Evolutionary conservation across 2,329 filamentous ascomycete species (phyloP), one percentile per base, ranked within the genome.

Genomic region (Colletotrichum incanum): DNA sequence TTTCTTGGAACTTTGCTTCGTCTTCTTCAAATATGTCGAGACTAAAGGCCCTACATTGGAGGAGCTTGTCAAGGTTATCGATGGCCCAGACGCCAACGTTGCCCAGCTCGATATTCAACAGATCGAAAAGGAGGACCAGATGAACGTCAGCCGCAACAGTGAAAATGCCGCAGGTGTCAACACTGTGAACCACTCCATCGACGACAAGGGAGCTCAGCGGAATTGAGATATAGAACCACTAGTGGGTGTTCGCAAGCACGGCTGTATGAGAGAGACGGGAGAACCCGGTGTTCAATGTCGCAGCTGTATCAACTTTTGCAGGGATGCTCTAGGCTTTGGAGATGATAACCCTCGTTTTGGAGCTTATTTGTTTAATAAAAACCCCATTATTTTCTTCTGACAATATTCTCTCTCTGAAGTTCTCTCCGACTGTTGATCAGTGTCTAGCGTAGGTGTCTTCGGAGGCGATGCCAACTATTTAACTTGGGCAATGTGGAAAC

Each of bases 51-150:
- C 89, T 2, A 92, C 90, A 26, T 88, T 92, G 41, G 90, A 92
- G 80, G 90, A 92, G 80, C 86, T 92, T 45, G 90, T 88, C 77
- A 89, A 89, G 82, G 86, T 92, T 79, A 92, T 92, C 79, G 90
- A 92, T 74, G 90, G 89, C 45, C 86, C 90, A 28, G 81, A 86
- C n/a, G 89, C 88, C 43, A 74, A 80, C 37, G 86, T 87, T 18
- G 85, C 82, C 8, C 80, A 83, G 65, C 72, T 87, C 65, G 82
- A 87, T 75, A 78, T 87, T 39, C 78, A 81, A 47, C 79, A 84
- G 78, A 79, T 85, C 65, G 84, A 86, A 77, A 85, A 86, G 78
- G 83, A 86, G 74, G 34, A 41, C n/a, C 66, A 52, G 3, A 65
- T 65, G 28, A 20, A 43, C n/a, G 49, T 49, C 43, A 62, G 45